Conservation (phyloP, 495 filamentous ascomycete genomes). For the Friedmanniomyces endolithicus region DNA sequence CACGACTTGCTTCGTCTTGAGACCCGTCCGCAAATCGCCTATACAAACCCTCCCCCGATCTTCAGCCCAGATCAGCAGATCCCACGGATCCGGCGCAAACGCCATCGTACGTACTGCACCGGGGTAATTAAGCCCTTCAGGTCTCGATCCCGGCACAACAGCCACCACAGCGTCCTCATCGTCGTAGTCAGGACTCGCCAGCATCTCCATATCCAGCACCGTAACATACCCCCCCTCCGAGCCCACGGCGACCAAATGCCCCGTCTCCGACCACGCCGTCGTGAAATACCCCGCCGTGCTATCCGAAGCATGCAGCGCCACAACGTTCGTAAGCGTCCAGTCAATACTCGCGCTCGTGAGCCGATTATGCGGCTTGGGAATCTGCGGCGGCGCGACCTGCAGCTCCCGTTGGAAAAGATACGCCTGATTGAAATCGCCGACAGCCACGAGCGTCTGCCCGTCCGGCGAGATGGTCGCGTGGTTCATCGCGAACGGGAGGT, state of each 20-base stretch:
- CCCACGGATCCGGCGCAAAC: conserved; percentile 80
- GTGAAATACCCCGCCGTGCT: conserved; percentile 45
- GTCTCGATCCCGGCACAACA: conserved; percentile 33
- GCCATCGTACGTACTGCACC: conserved; percentile 84
- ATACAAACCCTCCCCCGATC: conserved; percentile 73
- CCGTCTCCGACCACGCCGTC: conserved; percentile 58
- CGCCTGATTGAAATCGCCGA: conserved; percentile 71
- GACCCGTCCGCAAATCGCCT: conserved; percentile 67
- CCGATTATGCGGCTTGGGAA: conserved; percentile 20
- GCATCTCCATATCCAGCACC: conserved; percentile 46
- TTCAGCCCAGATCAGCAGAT: conserved; percentile 88
- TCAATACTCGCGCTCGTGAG: conserved; percentile 17
- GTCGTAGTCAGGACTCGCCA: conserved; percentile 31
- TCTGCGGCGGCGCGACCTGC: conserved; percentile 11
- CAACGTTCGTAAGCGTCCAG: conserved; percentile 23
- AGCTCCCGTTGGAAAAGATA: conserved; percentile 57
- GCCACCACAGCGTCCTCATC: conserved; percentile 35
- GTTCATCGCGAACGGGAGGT: conserved; percentile 73
- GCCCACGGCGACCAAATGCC: conserved; percentile 54
- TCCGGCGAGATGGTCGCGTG: conserved; percentile 86
- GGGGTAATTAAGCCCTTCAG: conserved; percentile 27
- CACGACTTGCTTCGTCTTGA: conserved; percentile 63
- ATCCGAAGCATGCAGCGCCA: conserved; percentile 22
- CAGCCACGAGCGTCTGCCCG: conserved; percentile 63
- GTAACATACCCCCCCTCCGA: conserved; percentile 62